Conservation (phyloP, 2,329 filamentous ascomycete species). For the Aspergillus calidoustus region DNA sequence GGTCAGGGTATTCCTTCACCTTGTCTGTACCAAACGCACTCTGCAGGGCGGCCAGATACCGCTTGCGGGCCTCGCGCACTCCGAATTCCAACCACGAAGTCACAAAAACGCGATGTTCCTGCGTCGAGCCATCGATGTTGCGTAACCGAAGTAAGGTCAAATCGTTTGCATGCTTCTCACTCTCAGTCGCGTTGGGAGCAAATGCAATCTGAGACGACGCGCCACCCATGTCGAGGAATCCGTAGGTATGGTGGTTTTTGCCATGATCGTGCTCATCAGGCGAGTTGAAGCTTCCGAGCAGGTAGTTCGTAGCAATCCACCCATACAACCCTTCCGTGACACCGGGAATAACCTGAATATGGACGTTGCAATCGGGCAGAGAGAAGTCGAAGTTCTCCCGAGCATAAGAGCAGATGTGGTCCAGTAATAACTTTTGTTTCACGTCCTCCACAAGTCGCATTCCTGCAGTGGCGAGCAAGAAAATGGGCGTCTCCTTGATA, state of each 20-base stretch:
- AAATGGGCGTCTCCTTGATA: constrained; percentile 84
- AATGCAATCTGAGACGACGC: constrained; percentile 98
- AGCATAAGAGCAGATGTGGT: constrained; percentile 82
- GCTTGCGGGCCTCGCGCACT: constrained; percentile 86
- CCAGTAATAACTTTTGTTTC: constrained; percentile 74
- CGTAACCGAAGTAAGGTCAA: constrained; percentile 84
- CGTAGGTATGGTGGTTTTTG: constrained; percentile 90
- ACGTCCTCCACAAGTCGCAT: constrained; percentile 81
- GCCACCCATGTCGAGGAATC: constrained; percentile 97
- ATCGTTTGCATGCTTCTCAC: constrained; percentile 85
- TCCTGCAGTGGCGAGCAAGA: constrained; percentile 92
- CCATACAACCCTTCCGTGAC: constrained; percentile 96
- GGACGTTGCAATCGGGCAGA: constrained; percentile 84
- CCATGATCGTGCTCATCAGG: constrained; percentile 77
- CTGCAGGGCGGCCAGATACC: constrained; percentile 79
- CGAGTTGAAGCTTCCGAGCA: constrained; percentile 86
- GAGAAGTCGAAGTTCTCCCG: constrained; percentile 76
- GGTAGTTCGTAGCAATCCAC: constrained; percentile 96
- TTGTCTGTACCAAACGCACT: constrained; percentile 65
- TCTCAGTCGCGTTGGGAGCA: constrained; percentile 89
- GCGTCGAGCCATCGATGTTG: constrained; percentile 74
- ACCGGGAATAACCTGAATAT: constrained; percentile 93
- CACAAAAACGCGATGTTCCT: constrained; percentile 90
- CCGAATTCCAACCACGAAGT: constrained; percentile 97
- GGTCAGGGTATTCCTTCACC: constrained; percentile 77